Evolutionary conservation across 768 basidiomycete genomes (phyloP).

Genomic region (Macrolepiota albuminosa): DNA sequence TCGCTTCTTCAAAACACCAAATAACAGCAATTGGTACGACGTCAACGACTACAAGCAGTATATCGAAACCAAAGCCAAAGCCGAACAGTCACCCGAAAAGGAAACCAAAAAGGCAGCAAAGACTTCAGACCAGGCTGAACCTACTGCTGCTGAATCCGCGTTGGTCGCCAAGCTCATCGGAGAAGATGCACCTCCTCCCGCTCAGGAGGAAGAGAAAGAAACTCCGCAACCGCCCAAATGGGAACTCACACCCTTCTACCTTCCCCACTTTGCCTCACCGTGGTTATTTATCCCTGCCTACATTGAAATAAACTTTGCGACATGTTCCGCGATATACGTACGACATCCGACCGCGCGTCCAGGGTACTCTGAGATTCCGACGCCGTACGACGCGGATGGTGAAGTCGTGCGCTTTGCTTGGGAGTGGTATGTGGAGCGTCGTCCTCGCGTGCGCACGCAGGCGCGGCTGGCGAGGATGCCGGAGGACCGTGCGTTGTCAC

Average conservation of each 20-base stretch:
- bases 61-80: conserved; percentile 6
- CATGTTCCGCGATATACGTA: conserved; percentile 89
- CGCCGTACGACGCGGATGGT: conserved; percentile 94
- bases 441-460: conserved; percentile 64
- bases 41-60: conserved; percentile 23
- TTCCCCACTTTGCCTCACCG: conserved; percentile 84
- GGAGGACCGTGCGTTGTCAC: conserved; percentile 51
- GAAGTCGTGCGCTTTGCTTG: conserved; percentile 88
- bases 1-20: conserved; percentile 53
- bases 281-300: conserved; percentile 94
- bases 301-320: conserved; percentile 76
- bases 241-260: conserved; percentile 69
- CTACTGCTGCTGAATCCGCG: conserved; percentile 4
- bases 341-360: conserved; percentile 97
- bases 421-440: conserved; percentile 87
- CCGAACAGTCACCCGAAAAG: not conserved
- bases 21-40: conserved; percentile 28
- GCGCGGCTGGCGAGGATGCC: conserved; percentile 59
- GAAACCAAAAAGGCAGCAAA: not conserved
- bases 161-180: not conserved
- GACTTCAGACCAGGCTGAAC: not conserved
- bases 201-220: not conserved
- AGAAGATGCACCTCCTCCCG: not conserved
- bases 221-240: conserved; percentile 3
- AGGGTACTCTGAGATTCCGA: conserved; percentile 92